Percentiles rank a stretch among this genome's conserved stretches.
These are phyloP conservation scores for Trypanosoma caninum DNA, from an alignment of 208 protist genomes.

Conservation along the genomic window DNA sequence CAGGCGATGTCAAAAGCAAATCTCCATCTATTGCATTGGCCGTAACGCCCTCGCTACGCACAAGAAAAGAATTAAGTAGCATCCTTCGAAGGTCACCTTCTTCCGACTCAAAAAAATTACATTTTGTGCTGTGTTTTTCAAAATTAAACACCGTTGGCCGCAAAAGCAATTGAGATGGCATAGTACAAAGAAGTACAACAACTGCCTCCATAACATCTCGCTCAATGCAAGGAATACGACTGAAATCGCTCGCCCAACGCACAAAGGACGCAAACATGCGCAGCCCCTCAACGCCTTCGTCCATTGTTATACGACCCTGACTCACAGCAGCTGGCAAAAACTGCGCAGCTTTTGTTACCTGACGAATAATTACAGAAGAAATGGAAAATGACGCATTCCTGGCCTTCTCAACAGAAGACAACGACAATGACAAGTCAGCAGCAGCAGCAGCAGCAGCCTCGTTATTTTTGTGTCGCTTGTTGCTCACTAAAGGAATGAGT, in stretches of 20 bases:
- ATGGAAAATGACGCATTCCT: background rate
- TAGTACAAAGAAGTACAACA: conserved; percentile 10
- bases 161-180: background rate
- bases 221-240: conserved; percentile 21
- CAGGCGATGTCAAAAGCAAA: background rate
- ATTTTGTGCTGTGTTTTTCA: too few relatives aligned
- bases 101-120: background rate
- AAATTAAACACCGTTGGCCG: background rate
- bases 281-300: conserved; percentile 15
- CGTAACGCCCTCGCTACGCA: background rate
- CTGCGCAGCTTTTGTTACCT: conserved; percentile 11
- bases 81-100: background rate
- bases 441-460: background rate
- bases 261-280: conserved; percentile 24
- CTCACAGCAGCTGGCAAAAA: background rate
- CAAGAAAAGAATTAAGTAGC: background rate
- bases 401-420: too few relatives aligned
- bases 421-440: background rate
- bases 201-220: conserved; percentile 18
- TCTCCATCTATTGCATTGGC: background rate
- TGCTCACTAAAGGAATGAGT: conserved; percentile 19
- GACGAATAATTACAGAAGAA: background rate
- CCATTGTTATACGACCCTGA: background rate
- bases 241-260: conserved; percentile 18
- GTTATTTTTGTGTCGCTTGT: conserved; percentile 4